These are phyloP conservation scores for Xylariaceae sp. DNA, from an alignment of 2,329 filamentous ascomycete genomes.

Conservation along the genomic window DNA sequence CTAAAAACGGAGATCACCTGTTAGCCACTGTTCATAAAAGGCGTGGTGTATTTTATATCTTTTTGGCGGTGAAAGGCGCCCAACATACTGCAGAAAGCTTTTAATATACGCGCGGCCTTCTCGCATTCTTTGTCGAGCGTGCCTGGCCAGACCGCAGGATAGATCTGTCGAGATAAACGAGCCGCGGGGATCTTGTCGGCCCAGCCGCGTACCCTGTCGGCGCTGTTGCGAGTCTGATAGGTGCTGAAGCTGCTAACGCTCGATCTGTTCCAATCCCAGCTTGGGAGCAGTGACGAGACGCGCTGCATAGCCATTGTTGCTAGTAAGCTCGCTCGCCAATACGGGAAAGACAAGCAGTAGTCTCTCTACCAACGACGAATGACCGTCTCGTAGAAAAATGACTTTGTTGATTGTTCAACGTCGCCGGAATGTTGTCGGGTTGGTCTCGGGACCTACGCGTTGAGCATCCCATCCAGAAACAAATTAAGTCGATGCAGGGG, in stretches of 20 bases:
- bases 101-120: constrained; percentile 82
- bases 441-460: constrained; percentile 2
- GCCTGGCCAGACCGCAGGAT: constrained; percentile 65
- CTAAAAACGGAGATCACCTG: constrained; percentile 32
- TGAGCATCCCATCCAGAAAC: constrained; percentile 9
- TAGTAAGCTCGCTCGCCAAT: constrained; percentile 12
- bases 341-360: constrained; percentile 13
- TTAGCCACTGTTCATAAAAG: constrained; percentile 8
- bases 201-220: constrained; percentile 41
- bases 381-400: background rate
- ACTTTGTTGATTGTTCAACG: constrained; percentile 2
- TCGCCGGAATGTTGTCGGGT: constrained; percentile 12
- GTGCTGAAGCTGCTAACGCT: constrained; percentile 36
- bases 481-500: constrained; percentile 4
- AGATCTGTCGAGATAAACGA: constrained; percentile 59
- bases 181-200: constrained; percentile 51
- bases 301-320: constrained; percentile 38
- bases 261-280: constrained; percentile 31
- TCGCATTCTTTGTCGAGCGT: constrained; percentile 84
- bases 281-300: constrained; percentile 42
- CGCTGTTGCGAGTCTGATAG: constrained; percentile 29
- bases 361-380: constrained; percentile 11
- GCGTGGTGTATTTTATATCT: constrained; percentile 16
- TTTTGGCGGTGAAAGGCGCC: constrained; percentile 9
- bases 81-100: constrained; percentile 77